A percentile compares a stretch with the other conserved stretches of the same genome.
Evolutionary conservation across 2,329 filamentous ascomycete genomes (phyloP).

Genomic region (Diaporthe vexans): DNA sequence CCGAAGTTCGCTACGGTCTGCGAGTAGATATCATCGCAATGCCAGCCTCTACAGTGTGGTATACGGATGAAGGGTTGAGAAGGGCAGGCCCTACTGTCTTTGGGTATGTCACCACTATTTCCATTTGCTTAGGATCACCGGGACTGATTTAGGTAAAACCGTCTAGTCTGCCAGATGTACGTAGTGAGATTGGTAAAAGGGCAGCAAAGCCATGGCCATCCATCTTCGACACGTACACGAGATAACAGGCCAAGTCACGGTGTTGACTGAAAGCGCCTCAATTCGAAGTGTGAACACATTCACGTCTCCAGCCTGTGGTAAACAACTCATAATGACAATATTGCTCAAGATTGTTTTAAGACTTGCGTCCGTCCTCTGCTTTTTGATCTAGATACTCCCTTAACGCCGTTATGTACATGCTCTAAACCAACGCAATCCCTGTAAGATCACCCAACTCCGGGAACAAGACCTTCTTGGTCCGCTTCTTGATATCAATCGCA

Average conservation of each 20-base stretch:
- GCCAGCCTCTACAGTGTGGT: conserved; percentile 2
- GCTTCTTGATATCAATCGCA: conserved; percentile 36
- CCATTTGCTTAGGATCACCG: too few relatives aligned
- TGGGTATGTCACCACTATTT: not conserved
- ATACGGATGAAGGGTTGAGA: not conserved
- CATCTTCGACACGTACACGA: not conserved
- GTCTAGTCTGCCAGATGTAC: not conserved
- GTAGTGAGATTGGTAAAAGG: not conserved
- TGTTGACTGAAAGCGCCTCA: too few relatives aligned
- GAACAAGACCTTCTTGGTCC: conserved; percentile 37
- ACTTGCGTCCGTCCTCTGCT: not conserved
- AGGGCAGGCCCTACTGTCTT: conserved; percentile 20
- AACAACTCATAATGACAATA: not conserved
- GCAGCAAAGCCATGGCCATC: conserved; percentile 10
- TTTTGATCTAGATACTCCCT: not conserved
- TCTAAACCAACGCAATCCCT: conserved; percentile 35
- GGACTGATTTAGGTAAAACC: not conserved
- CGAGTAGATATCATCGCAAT: conserved; percentile 18
- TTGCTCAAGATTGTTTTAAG: not conserved
- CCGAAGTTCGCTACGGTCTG: conserved; percentile 3
- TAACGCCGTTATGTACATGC: not conserved
- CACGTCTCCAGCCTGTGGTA: not conserved
- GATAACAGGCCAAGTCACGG: fast-evolving
- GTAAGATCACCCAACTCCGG: conserved; percentile 30
- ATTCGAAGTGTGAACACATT: too few relatives aligned